phyloP scores from a whole-genome alignment of 1,284 basidiomycete genomes.

The Pseudozyma thailandica region DNA sequence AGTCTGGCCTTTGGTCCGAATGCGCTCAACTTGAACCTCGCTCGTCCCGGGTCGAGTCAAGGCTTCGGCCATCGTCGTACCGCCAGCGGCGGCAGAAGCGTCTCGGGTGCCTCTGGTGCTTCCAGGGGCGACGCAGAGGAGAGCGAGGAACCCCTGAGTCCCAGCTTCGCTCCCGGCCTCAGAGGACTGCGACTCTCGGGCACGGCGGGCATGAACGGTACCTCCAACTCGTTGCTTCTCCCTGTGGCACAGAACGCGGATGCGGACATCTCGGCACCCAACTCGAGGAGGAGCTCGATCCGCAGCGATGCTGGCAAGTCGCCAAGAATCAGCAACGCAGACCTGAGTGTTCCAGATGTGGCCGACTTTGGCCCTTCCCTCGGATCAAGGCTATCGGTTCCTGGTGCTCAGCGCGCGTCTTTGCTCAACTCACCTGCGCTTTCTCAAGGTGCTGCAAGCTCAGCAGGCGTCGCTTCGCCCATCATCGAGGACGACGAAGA shows the following conservation, averaged over 20 bases:
- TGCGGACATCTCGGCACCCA: slow-evolving; percentile 31
- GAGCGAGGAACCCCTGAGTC: slow-evolving; percentile 42
- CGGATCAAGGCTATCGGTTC: slow-evolving; percentile 28
- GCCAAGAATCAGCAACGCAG: slow-evolving; percentile 18
- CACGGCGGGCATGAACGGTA: slow-evolving; percentile 23
- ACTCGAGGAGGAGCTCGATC: slow-evolving; percentile 49
- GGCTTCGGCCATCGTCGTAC: slow-evolving; percentile 40
- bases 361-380: slow-evolving; percentile 13
- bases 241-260: slow-evolving; percentile 15
- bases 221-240: slow-evolving; percentile 23
- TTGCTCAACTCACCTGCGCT: slow-evolving; percentile 37
- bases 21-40: slow-evolving; percentile 32
- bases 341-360: slow-evolving; percentile 16
- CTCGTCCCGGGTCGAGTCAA: slow-evolving; percentile 14
- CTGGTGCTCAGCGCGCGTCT: slow-evolving; percentile 10
- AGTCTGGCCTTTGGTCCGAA: slow-evolving; percentile 59
- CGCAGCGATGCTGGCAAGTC: slow-evolving; percentile 35
- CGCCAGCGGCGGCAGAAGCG: slow-evolving; percentile 46
- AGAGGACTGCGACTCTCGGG: slow-evolving; percentile 47
- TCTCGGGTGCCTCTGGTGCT: slow-evolving; percentile 32
- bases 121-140: slow-evolving; percentile 38
- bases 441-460: slow-evolving; percentile 44
- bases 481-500: slow-evolving; percentile 52
- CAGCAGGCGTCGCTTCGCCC: slow-evolving; percentile 38
- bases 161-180: slow-evolving; percentile 41